phyloP scores from a whole-genome alignment of 768 basidiomycete genomes.

The Coprinellus aureogranulatus region DNA sequence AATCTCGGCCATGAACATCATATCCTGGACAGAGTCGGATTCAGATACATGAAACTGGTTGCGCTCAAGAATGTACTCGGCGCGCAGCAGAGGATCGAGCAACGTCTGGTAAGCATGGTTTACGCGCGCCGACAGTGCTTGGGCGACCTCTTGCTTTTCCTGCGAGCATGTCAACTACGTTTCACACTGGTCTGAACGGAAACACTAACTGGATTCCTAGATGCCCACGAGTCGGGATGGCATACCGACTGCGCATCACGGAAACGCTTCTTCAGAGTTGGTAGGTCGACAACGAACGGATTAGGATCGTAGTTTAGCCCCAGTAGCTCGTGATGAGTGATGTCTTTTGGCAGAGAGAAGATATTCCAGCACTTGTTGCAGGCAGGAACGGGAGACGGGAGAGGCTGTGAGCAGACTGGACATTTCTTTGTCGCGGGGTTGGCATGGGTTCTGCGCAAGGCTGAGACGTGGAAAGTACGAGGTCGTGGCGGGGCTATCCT shows the following conservation, averaged over 20 bases:
- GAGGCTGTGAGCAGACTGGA: conserved; percentile 56
- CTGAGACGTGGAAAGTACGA: no score
- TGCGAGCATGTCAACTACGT: conserved; percentile 21
- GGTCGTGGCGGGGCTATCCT: no score
- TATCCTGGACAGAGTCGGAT: conserved; percentile 69
- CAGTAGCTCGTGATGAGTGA: conserved; percentile 68
- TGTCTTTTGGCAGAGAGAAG: conserved; percentile 49
- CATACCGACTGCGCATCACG: conserved; percentile 69
- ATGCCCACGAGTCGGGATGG: conserved; percentile 86
- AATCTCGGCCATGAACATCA: conserved; percentile 68
- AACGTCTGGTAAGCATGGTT: conserved; percentile 84
- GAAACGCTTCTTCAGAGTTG: conserved; percentile 62
- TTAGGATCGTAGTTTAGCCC: conserved; percentile 60
- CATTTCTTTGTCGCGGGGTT: conserved; percentile 33
- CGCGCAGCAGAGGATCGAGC: conserved; percentile 67
- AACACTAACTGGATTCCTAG: conserved; percentile 54
- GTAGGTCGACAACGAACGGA: conserved; percentile 67
- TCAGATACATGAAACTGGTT: conserved; percentile 63
- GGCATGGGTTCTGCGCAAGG: no score
- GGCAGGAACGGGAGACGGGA: conserved; percentile 69
- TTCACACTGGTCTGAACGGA: conserved; percentile 4
- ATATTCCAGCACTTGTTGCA: conserved; percentile 75
- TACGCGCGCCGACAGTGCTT: conserved; percentile 66
- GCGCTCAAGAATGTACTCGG: conserved; percentile 74
- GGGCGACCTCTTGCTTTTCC: conserved; percentile 60